Evolutionary conservation across 176 grass and related monocot species (phyloP), one percentile per base, ranked within the genome.

Genomic region (Thinopyrum elongatum): DNA sequence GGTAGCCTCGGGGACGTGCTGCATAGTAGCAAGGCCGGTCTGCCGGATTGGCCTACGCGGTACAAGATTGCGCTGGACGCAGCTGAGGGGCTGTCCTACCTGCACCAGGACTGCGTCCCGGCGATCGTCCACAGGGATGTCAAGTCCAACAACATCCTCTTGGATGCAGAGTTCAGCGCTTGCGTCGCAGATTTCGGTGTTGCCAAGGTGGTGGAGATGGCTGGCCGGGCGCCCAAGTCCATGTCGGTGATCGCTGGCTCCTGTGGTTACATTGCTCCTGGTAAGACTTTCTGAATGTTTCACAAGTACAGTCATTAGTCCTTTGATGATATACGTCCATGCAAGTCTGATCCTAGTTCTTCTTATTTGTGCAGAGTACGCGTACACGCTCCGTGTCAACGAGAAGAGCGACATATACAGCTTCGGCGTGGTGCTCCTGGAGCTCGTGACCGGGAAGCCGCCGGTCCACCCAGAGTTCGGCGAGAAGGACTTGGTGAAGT

Each of bases 321-420:
- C 5, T 64, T 74, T 28, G 39, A 39, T 44, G 11, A 78, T 25
- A 41, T 6, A 79, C 15, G 41, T 16, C 49, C 2, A 77, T 73
- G 27, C 47, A 68, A 26, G 26, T 76, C 31, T 80, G 61, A 80
- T 79, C 2, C 0, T 1, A 21, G 46, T 8, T 65, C 8, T 57
- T 55, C 38, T 69, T 3, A 22, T 81, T 23, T 39, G 1, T 85
- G 68, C 81, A 92, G 96, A 98, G 88, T 98, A 98, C 1, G 96
- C 96, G 0, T 98, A 98, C 69, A 98, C 96, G 0, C 91, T 98
- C 8, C 93, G 84, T 17, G 96, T 98, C 16, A 98, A 88, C 33
- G 96, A 98, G 86, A 98, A 98, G 83, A 95, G 96, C 1, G 96
- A 98, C 86, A 94, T 86, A 13, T 98, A 98, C 64, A 98, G 96